phyloP scores from a whole-genome alignment of 2,329 filamentous ascomycete genomes.

The Lecanicillium sp. region DNA sequence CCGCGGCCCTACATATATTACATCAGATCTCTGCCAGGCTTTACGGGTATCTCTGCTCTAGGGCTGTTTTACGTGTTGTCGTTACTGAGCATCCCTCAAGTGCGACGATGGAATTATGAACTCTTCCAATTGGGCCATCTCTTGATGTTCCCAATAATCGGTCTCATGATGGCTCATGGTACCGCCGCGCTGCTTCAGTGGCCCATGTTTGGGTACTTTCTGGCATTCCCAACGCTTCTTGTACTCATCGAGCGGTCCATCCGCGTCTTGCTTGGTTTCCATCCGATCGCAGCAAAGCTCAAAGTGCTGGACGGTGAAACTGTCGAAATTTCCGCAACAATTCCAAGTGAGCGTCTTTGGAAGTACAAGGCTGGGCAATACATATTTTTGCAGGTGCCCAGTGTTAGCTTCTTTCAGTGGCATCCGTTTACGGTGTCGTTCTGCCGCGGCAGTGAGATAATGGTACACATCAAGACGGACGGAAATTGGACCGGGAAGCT shows the following conservation, averaged over 20 bases:
- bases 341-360: slow-evolving; percentile 41
- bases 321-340: slow-evolving; percentile 38
- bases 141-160: slow-evolving; percentile 52
- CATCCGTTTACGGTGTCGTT: slow-evolving; percentile 52
- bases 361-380: slow-evolving; percentile 50
- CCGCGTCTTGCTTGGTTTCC: slow-evolving; percentile 39
- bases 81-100: slow-evolving; percentile 39
- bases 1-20: slow-evolving; percentile 38
- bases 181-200: slow-evolving; percentile 40
- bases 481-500: slow-evolving; percentile 47
- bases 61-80: slow-evolving; percentile 42
- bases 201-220: slow-evolving; percentile 50
- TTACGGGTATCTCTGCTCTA: slow-evolving; percentile 40
- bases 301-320: slow-evolving; percentile 45
- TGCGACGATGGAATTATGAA: slow-evolving; percentile 46
- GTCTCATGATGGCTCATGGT: slow-evolving; percentile 47
- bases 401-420: slow-evolving; percentile 48
- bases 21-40: slow-evolving; percentile 38
- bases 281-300: slow-evolving; percentile 37
- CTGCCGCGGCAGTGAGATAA: slow-evolving; percentile 42
- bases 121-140: slow-evolving; percentile 49
- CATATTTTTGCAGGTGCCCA: slow-evolving; percentile 46
- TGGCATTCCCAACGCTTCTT: slow-evolving; percentile 44
- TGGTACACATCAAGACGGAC: slow-evolving; percentile 51
- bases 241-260: slow-evolving; percentile 39